Conservation (phyloP, 306 rosid species). For the Vigna mungo region DNA sequence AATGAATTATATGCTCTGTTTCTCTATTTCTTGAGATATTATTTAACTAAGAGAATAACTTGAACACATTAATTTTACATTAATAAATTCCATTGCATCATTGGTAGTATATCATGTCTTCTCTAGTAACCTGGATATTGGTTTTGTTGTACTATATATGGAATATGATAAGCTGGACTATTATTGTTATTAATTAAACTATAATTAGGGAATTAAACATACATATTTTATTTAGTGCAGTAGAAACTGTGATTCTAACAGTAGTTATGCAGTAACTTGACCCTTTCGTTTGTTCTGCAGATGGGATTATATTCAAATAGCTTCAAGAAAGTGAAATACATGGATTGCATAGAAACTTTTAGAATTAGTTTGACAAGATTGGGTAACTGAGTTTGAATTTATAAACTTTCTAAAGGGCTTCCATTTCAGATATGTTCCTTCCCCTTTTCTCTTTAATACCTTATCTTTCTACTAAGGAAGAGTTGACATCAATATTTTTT, state of each 20-base stretch:
- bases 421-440: neutral
- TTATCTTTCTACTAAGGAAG: neutral
- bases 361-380: conserved; percentile 62
- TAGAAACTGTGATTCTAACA: neutral
- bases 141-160: conserved; percentile 6
- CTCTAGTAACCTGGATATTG: conserved; percentile 32
- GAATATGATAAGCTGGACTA: conserved; percentile 11
- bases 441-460: conserved; percentile 24
- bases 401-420: no score
- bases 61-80: conserved; percentile 20
- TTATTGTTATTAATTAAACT: neutral
- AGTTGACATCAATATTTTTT: neutral
- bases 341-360: conserved; percentile 77
- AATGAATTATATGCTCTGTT: conserved; percentile 16
- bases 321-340: conserved; percentile 54
- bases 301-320: conserved; percentile 75
- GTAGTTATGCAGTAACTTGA: neutral
- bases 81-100: conserved; percentile 16
- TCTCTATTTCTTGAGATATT: conserved; percentile 13
- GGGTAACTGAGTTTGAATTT: conserved; percentile 63
- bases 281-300: conserved; percentile 44
- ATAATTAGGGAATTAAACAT: no score
- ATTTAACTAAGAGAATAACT: conserved; percentile 2
- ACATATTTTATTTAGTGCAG: neutral
- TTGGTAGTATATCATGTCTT: conserved; percentile 1